Conservation (phyloP, 495 filamentous ascomycete species). For the Neurospora sp. region DNA sequence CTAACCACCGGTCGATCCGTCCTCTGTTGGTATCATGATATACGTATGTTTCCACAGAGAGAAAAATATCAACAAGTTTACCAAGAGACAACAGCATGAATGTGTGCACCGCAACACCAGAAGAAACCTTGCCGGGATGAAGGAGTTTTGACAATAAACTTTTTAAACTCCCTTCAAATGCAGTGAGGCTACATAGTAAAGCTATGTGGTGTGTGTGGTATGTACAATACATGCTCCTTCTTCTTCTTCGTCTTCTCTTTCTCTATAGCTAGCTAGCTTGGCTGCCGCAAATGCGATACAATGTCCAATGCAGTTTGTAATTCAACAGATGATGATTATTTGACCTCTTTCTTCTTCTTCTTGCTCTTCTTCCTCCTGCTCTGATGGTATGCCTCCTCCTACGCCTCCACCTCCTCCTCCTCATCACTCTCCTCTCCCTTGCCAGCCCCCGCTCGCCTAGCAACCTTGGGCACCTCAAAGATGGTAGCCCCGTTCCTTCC, state of each 20-base stretch:
- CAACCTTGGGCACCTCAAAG: slow-evolving; percentile 60
- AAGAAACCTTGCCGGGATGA: background rate
- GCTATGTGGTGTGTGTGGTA: background rate
- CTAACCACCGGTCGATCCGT: background rate
- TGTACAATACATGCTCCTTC: background rate
- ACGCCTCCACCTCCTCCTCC: background rate
- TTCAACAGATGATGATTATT: background rate
- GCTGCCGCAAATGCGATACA: background rate
- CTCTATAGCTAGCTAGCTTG: background rate
- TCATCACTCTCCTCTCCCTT: slow-evolving; percentile 7
- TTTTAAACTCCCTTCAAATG: background rate
- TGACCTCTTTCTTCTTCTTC: background rate
- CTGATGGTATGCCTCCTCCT: background rate
- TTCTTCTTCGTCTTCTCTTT: background rate
- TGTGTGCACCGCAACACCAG: background rate
- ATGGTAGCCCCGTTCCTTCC: slow-evolving; percentile 71
- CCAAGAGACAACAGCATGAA: background rate
- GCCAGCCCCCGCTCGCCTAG: slow-evolving; percentile 1
- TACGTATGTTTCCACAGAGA: background rate
- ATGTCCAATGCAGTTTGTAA: background rate
- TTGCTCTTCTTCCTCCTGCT: too few species aligned
- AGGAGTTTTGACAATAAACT: background rate
- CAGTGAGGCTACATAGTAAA: background rate
- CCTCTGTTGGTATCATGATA: background rate
- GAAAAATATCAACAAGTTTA: background rate